Evolutionary conservation across 306 rosid genomes (phyloP).

Genomic region (Pyrus bretschneideri): DNA sequence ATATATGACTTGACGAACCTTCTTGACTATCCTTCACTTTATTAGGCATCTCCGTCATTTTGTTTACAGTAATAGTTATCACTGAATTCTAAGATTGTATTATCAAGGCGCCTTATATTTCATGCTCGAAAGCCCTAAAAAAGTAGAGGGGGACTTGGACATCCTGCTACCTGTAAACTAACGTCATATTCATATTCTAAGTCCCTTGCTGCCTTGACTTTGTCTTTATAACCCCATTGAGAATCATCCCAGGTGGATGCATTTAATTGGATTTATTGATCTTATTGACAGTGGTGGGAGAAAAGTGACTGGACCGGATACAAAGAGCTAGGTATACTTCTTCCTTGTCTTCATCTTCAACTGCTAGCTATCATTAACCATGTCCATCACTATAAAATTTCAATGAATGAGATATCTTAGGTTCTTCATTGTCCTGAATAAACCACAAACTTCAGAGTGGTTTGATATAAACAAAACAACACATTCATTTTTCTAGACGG

Average conservation of each 20-base stretch:
- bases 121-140: background rate
- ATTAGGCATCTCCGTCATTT: background rate
- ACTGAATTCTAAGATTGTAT: background rate
- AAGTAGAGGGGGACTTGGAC: background rate
- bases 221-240: constrained; percentile 44
- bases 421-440: background rate
- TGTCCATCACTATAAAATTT: background rate
- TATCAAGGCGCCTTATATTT: background rate
- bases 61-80: background rate
- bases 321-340: constrained; percentile 89
- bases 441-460: background rate
- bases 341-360: constrained; percentile 10
- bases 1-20: background rate
- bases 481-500: background rate
- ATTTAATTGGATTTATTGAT: constrained; percentile 92
- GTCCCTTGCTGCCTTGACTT: constrained; percentile 13
- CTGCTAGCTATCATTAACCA: constrained; percentile 4
- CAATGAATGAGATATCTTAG: background rate
- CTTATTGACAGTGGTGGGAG: constrained; percentile 99
- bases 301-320: constrained; percentile 99
- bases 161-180: background rate
- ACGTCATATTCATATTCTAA: constrained; percentile 1
- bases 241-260: constrained; percentile 79
- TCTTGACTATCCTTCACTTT: background rate
- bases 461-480: background rate